A percentile compares a stretch with the other conserved stretches of the same genome.
Conservation (phyloP, 2,329 filamentous ascomycete genomes). For the Triangularia verruculosa region DNA sequence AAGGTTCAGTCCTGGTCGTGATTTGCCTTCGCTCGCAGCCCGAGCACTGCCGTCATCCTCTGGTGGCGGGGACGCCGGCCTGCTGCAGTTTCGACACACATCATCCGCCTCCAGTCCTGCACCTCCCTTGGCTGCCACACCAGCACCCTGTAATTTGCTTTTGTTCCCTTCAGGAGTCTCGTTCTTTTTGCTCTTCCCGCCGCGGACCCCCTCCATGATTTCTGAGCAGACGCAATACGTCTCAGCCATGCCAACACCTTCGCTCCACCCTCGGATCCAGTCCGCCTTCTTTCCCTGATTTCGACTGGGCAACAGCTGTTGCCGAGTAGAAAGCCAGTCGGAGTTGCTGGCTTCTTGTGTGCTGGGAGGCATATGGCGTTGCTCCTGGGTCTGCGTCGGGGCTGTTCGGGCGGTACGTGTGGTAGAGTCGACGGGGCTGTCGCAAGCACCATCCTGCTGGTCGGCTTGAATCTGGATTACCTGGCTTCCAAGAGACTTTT, state of each 20-base stretch:
- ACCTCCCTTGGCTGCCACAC: slow-evolving; percentile 1
- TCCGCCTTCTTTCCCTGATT: slow-evolving; percentile 27
- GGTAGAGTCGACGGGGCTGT: slow-evolving; percentile 2
- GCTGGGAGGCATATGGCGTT: background rate
- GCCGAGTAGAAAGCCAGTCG: slow-evolving; percentile 27
- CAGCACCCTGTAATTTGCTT: slow-evolving; percentile 15
- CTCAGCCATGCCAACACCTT: slow-evolving; percentile 23
- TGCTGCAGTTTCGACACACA: slow-evolving; percentile 24
- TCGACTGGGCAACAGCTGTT: slow-evolving; percentile 25
- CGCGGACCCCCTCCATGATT: slow-evolving; percentile 10
- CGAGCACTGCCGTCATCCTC: background rate
- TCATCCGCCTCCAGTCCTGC: slow-evolving; percentile 11
- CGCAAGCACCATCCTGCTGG: background rate
- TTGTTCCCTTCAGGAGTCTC: slow-evolving; percentile 23
- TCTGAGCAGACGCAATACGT: slow-evolving; percentile 30
- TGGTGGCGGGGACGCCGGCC: slow-evolving; percentile 7
- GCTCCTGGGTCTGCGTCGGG: slow-evolving; percentile 1
- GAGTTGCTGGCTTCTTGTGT: slow-evolving; percentile 6
- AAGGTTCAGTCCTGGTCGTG: slow-evolving; percentile 3
- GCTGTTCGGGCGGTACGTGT: background rate
- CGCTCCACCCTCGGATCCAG: slow-evolving; percentile 30
- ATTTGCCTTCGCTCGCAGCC: slow-evolving; percentile 3
- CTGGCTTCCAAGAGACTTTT: background rate
- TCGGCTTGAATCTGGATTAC: background rate
- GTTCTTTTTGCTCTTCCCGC: slow-evolving; percentile 13